A percentile compares a stretch with the other conserved stretches of the same genome.
Conservation (phyloP, 495 filamentous ascomycete genomes). For the Cryomyces minteri region DNA sequence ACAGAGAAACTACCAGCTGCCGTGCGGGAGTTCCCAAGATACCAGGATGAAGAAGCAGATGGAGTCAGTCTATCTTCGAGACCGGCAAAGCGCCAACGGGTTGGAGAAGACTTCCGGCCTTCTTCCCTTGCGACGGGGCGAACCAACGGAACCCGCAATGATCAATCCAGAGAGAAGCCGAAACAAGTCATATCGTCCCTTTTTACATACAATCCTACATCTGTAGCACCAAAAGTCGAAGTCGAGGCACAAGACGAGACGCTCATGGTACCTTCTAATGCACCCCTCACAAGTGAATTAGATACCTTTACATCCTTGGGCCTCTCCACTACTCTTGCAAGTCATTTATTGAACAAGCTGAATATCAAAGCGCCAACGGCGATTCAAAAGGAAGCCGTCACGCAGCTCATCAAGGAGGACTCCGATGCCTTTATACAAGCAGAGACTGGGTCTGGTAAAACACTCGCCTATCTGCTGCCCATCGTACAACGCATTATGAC, state of each 20-base stretch:
- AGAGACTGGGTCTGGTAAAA: conserved; percentile 94
- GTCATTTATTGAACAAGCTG: conserved; percentile 70
- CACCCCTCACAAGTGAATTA: conserved; percentile 68
- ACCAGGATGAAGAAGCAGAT: neutral
- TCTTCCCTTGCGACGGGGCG: neutral
- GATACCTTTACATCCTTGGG: conserved; percentile 73
- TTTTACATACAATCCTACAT: conserved; percentile 69
- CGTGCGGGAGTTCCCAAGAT: conserved; percentile 3
- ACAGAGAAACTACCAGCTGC: conserved; percentile 2
- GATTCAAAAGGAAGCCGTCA: conserved; percentile 78
- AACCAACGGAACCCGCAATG: neutral
- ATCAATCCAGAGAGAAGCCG: conserved; percentile 1
- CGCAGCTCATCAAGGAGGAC: conserved; percentile 60
- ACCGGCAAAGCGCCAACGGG: conserved; percentile 15
- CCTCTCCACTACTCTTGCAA: conserved; percentile 55
- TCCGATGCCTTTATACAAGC: conserved; percentile 92
- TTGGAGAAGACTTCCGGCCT: conserved; percentile 9
- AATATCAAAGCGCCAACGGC: conserved; percentile 80
- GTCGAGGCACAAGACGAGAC: conserved; percentile 25
- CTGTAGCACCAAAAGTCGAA: conserved; percentile 30
- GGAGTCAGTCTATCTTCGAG: neutral
- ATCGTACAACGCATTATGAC: conserved; percentile 76
- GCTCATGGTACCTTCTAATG: conserved; percentile 69
- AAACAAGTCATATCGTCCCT: conserved; percentile 66
- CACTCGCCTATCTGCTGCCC: conserved; percentile 78